Conservation (phyloP, 2,329 filamentous ascomycete genomes). For the Fusarium illudens region DNA sequence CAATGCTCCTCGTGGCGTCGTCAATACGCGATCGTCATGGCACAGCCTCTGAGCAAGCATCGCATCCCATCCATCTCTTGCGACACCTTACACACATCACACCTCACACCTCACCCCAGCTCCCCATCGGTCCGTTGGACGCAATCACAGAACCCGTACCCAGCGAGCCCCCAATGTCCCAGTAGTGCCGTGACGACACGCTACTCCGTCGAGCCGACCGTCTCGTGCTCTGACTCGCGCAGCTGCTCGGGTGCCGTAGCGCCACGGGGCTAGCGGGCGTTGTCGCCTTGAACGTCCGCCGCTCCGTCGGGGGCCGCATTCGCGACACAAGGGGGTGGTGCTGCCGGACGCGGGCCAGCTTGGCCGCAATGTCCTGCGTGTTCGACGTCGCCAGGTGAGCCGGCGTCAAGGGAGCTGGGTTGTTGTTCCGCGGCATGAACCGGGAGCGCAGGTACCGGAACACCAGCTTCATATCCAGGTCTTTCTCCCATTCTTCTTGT, state of each 20-base stretch:
- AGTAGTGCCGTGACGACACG: slow-evolving; percentile 84
- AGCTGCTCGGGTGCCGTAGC: slow-evolving; percentile 69
- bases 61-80: neutral
- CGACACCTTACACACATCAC: slow-evolving; percentile 6
- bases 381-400: slow-evolving; percentile 59
- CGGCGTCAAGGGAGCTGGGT: slow-evolving; percentile 53
- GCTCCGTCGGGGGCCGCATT: slow-evolving; percentile 56
- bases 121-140: slow-evolving; percentile 73
- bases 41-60: slow-evolving; percentile 3
- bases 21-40: slow-evolving; percentile 13
- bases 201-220: slow-evolving; percentile 73
- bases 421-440: slow-evolving; percentile 65
- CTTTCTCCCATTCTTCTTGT: slow-evolving; percentile 91
- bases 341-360: slow-evolving; percentile 84
- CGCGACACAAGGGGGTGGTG: slow-evolving; percentile 85
- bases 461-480: slow-evolving; percentile 89
- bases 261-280: slow-evolving; percentile 59
- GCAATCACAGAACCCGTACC: slow-evolving; percentile 78
- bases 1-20: slow-evolving; percentile 22
- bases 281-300: slow-evolving; percentile 65
- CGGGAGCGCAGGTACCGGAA: slow-evolving; percentile 86
- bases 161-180: slow-evolving; percentile 86
- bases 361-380: slow-evolving; percentile 73
- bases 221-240: slow-evolving; percentile 87
- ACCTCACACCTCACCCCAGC: slow-evolving; percentile 77